Percentiles rank a stretch among this genome's conserved stretches.
Conservation (phyloP, 768 basidiomycete species). For the Mycena venus region DNA sequence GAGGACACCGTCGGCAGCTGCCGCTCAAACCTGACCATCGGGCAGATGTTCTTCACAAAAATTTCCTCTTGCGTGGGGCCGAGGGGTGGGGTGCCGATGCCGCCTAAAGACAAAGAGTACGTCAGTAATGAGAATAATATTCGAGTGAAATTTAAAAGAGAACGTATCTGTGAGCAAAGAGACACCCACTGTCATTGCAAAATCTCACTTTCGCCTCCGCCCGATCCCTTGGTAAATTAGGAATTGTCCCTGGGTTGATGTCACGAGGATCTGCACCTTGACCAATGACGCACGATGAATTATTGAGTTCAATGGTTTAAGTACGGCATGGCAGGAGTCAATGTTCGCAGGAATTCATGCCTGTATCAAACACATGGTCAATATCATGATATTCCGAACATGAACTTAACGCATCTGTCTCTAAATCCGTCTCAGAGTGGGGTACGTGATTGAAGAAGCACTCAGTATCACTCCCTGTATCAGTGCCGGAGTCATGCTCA, state of each 20-base stretch:
- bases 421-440: neutral
- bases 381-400: neutral
- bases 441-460: neutral
- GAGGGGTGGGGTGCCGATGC: slow-evolving; percentile 11
- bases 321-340: neutral
- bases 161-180: too few relatives aligned
- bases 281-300: too few relatives aligned
- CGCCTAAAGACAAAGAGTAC: neutral
- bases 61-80: slow-evolving; percentile 61
- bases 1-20: neutral
- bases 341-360: neutral
- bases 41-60: slow-evolving; percentile 56
- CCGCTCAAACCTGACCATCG: slow-evolving; percentile 43
- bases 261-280: too few relatives aligned
- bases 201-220: too few relatives aligned
- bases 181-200: too few relatives aligned
- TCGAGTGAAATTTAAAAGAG: too few relatives aligned
- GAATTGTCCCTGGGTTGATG: too few relatives aligned
- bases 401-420: neutral
- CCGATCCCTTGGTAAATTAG: too few relatives aligned
- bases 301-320: too few relatives aligned
- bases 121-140: too few relatives aligned
- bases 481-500: neutral
- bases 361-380: neutral
- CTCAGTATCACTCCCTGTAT: neutral